Evolutionary conservation across 495 filamentous ascomycete species (phyloP).

Genomic region (Penicillium goetzii): DNA sequence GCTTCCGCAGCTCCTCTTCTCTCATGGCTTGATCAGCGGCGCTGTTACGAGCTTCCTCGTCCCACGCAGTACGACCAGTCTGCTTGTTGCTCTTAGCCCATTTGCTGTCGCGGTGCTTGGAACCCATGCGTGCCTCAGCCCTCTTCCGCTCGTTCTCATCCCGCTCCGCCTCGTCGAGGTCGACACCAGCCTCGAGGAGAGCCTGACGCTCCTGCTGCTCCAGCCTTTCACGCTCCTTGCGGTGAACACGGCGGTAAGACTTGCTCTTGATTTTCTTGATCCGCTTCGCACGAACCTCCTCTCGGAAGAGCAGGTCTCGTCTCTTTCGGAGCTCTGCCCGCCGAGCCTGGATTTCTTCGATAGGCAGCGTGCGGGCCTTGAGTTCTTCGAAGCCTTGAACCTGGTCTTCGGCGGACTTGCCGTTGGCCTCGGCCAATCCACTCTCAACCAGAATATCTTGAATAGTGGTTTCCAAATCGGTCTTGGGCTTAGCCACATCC

Average conservation of each 20-base stretch:
- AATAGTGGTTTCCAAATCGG: conserved; percentile 81
- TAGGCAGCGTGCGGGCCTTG: conserved; percentile 63
- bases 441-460: conserved; percentile 86
- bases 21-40: conserved; percentile 80
- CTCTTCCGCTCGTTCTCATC: conserved; percentile 78
- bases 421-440: conserved; percentile 64
- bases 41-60: conserved; percentile 76
- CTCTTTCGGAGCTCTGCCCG: conserved; percentile 75
- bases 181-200: conserved; percentile 68
- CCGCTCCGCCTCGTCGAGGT: conserved; percentile 72
- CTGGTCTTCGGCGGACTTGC: conserved; percentile 64
- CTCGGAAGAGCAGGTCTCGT: conserved; percentile 86
- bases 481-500: conserved; percentile 63
- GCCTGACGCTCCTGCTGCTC: conserved; percentile 73
- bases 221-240: conserved; percentile 77
- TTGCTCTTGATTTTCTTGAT: conserved; percentile 99
- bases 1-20: conserved; percentile 81
- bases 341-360: conserved; percentile 73
- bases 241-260: conserved; percentile 86
- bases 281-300: conserved; percentile 83
- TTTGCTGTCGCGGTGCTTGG: conserved; percentile 86
- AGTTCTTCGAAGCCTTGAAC: conserved; percentile 73
- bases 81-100: conserved; percentile 91
- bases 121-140: conserved; percentile 87
- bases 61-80: conserved; percentile 77